Percentiles rank a stretch among this genome's conserved stretches.
Evolutionary conservation across 495 filamentous ascomycete species (phyloP).

Genomic region (Aspergillus wentii): DNA sequence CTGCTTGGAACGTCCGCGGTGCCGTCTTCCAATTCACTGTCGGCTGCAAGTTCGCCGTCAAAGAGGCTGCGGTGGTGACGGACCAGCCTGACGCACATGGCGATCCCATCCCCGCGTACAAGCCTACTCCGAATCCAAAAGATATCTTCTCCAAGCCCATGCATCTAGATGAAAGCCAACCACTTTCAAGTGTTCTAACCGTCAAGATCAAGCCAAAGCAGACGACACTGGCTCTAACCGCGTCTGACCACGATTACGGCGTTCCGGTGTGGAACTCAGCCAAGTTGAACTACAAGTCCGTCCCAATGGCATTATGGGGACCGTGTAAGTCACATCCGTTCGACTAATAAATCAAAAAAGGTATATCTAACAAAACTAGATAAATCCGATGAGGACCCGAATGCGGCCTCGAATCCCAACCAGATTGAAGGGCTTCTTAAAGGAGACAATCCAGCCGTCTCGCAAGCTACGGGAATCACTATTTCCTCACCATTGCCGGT

Average conservation of each 20-base stretch:
- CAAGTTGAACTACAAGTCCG: neutral
- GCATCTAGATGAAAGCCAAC: no score
- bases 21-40: constrained; percentile 16
- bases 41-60: constrained; percentile 16
- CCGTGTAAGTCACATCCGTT: neutral
- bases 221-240: no score
- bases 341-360: no score
- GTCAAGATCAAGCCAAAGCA: no score
- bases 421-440: neutral
- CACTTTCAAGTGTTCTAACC: no score
- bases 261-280: no score
- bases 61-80: constrained; percentile 5
- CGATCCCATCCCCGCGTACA: no score
- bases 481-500: constrained; percentile 1
- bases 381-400: neutral
- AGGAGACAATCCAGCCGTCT: neutral
- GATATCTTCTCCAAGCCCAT: constrained; percentile 9
- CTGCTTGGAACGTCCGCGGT: constrained; percentile 12
- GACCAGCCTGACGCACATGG: neutral
- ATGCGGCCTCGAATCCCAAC: neutral
- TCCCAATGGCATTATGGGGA: neutral
- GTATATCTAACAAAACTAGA: no score
- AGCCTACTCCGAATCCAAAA: constrained; percentile 1
- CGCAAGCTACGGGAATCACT: neutral
- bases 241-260: no score